Evolutionary conservation across 1,284 basidiomycete genomes (phyloP).

Genomic region (Heterobasidion parviporum): DNA sequence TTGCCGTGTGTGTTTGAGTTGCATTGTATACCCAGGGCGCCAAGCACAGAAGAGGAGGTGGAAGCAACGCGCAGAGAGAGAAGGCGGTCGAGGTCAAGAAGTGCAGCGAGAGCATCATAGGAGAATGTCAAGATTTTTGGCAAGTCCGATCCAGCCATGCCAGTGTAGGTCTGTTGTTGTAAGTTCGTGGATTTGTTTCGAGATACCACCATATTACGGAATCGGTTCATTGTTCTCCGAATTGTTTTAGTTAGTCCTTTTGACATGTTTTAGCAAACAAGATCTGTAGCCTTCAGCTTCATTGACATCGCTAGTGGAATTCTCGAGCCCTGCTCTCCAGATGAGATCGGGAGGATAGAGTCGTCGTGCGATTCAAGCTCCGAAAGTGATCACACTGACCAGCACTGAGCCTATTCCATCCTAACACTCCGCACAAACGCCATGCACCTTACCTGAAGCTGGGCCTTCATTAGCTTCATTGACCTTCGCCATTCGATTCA

Average conservation of each 20-base stretch:
- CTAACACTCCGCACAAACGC: not conserved
- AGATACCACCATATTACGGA: not conserved
- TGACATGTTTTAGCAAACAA: not conserved
- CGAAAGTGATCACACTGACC: not conserved
- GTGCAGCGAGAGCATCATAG: not conserved
- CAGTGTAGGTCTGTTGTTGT: not conserved
- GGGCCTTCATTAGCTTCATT: not conserved
- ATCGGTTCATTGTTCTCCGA: not conserved
- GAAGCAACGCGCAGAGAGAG: constrained; percentile 27
- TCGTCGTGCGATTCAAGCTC: not conserved
- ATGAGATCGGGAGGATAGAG: too few species aligned
- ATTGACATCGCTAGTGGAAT: not conserved
- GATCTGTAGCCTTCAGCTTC: not conserved
- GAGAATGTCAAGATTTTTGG: not conserved
- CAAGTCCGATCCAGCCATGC: not conserved
- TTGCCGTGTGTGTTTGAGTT: constrained; percentile 56
- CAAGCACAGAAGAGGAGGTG: constrained; percentile 41
- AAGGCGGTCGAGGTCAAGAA: constrained; percentile 6
- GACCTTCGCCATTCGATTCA: too few species aligned
- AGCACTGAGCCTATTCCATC: not conserved
- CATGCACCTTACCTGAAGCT: not conserved
- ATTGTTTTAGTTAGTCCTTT: not conserved
- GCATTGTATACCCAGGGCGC: constrained; percentile 38
- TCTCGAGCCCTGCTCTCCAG: not conserved
- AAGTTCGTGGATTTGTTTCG: not conserved